Evolutionary conservation across 805 yeast genomes (phyloP).

Genomic region (Suhomyces faveliae): DNA sequence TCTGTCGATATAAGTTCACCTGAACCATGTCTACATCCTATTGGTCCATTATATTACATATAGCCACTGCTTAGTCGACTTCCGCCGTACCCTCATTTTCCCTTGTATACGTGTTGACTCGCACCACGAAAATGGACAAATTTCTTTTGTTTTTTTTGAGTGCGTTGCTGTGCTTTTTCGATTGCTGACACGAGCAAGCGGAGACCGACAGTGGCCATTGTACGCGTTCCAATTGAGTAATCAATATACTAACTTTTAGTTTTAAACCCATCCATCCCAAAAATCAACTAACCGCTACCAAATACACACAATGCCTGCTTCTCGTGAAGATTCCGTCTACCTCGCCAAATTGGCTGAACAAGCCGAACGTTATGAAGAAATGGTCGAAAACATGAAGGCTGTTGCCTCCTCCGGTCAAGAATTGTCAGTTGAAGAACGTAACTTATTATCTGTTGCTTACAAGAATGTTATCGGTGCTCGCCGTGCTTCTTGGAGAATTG

Average conservation of each 20-base stretch:
- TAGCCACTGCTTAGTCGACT: not conserved
- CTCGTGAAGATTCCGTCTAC: slow-evolving; percentile 98
- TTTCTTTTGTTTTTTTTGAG: slow-evolving; percentile 4
- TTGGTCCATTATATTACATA: not conserved
- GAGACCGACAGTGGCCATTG: not conserved
- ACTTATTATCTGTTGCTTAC: slow-evolving; percentile 94
- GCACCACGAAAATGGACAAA: slow-evolving; percentile 4
- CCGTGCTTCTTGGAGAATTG: slow-evolving; percentile 99
- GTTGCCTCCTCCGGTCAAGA: slow-evolving; percentile 97
- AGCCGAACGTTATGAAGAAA: slow-evolving; percentile 99
- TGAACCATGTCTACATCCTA: not conserved
- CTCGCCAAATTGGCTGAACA: slow-evolving; percentile 98
- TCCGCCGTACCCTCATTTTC: not conserved
- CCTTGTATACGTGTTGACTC: slow-evolving; percentile 3
- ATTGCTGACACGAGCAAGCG: slow-evolving; percentile 1
- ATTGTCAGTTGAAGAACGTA: slow-evolving; percentile 96
- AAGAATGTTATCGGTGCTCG: slow-evolving; percentile 98
- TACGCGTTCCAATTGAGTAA: not conserved
- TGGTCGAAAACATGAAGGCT: slow-evolving; percentile 97
- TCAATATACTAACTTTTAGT: slow-evolving; percentile 4
- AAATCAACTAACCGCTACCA: not conserved
- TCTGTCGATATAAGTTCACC: not conserved
- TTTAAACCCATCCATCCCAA: slow-evolving; percentile 1
- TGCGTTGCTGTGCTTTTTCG: not conserved
- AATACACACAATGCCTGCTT: slow-evolving; percentile 54